phyloP scores from a whole-genome alignment of 116 monocot species.

The Cymodocea nodosa region DNA sequence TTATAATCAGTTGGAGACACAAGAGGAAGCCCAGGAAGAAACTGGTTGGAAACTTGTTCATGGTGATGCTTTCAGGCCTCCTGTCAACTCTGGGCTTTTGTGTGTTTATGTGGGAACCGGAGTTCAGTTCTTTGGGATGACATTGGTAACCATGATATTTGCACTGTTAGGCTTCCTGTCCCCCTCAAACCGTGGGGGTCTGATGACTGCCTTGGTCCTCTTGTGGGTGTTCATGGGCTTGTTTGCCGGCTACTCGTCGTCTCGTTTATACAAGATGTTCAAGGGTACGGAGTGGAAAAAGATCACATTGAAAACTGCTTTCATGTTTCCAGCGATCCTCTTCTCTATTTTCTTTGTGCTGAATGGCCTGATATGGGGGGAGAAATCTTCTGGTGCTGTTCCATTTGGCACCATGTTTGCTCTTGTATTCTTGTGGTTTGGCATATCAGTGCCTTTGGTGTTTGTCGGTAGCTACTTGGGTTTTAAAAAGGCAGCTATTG shows the following conservation, averaged over 20 bases:
- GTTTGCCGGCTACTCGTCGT: slow-evolving; percentile 19
- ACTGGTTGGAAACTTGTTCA: slow-evolving; percentile 29
- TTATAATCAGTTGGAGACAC: slow-evolving; percentile 23
- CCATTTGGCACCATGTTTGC: slow-evolving; percentile 26
- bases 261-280: slow-evolving; percentile 20
- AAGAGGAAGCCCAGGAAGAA: slow-evolving; percentile 22
- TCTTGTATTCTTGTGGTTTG: slow-evolving; percentile 21
- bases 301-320: slow-evolving; percentile 18
- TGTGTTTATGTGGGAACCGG: slow-evolving; percentile 22
- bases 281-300: slow-evolving; percentile 21
- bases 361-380: slow-evolving; percentile 21
- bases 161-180: slow-evolving; percentile 20
- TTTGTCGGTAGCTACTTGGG: slow-evolving; percentile 22
- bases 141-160: slow-evolving; percentile 22
- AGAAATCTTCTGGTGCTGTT: slow-evolving; percentile 22
- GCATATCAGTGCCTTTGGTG: slow-evolving; percentile 22
- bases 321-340: slow-evolving; percentile 22
- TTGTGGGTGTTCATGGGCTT: slow-evolving; percentile 24
- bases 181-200: slow-evolving; percentile 19
- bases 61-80: slow-evolving; percentile 19
- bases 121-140: slow-evolving; percentile 26
- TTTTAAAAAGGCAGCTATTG: slow-evolving; percentile 15
- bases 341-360: slow-evolving; percentile 19
- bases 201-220: slow-evolving; percentile 25
- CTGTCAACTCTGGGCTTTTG: slow-evolving; percentile 13